Evolutionary conservation across 1,284 basidiomycete genomes (phyloP).

Genomic region (Earliella scabrosa): DNA sequence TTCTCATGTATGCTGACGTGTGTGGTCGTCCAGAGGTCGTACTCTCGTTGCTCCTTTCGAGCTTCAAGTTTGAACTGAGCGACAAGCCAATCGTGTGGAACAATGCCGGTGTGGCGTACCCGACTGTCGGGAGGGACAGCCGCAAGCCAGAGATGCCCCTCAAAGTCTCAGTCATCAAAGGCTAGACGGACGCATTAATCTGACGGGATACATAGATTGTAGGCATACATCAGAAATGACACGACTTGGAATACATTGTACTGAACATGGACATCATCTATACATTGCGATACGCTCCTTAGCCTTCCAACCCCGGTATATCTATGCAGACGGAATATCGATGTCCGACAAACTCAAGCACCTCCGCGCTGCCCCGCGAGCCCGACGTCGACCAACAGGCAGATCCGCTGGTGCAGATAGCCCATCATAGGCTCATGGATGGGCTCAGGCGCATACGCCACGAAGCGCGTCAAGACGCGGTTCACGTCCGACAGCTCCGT

Average conservation of each 20-base stretch:
- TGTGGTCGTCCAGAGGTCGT: slow-evolving; percentile 15
- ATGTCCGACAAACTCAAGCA: not conserved
- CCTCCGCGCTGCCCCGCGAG: not conserved
- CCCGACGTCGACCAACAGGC: slow-evolving; percentile 12
- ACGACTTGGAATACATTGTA: too few species aligned
- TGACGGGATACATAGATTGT: too few species aligned
- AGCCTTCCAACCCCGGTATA: too few species aligned
- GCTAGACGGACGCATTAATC: too few species aligned
- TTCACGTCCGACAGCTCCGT: slow-evolving; percentile 1
- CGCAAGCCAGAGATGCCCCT: slow-evolving; percentile 15
- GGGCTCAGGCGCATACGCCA: slow-evolving; percentile 17
- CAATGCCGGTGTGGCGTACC: slow-evolving; percentile 19
- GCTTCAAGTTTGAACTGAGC: slow-evolving; percentile 19
- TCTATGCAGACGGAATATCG: too few species aligned
- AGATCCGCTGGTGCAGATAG: slow-evolving; percentile 14
- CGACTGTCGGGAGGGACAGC: slow-evolving; percentile 12
- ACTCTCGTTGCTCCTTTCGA: slow-evolving; percentile 15
- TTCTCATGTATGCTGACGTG: not conserved
- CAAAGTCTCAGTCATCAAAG: slow-evolving; percentile 5
- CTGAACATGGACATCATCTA: too few species aligned
- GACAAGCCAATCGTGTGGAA: slow-evolving; percentile 19
- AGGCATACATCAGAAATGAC: too few species aligned
- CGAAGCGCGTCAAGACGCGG: slow-evolving; percentile 9
- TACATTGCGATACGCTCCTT: too few species aligned
- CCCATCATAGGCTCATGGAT: slow-evolving; percentile 17